Evolutionary conservation across 2,329 filamentous ascomycete species (phyloP), one percentile per base, ranked within the genome.

Genomic region (Phialophora chinensis): DNA sequence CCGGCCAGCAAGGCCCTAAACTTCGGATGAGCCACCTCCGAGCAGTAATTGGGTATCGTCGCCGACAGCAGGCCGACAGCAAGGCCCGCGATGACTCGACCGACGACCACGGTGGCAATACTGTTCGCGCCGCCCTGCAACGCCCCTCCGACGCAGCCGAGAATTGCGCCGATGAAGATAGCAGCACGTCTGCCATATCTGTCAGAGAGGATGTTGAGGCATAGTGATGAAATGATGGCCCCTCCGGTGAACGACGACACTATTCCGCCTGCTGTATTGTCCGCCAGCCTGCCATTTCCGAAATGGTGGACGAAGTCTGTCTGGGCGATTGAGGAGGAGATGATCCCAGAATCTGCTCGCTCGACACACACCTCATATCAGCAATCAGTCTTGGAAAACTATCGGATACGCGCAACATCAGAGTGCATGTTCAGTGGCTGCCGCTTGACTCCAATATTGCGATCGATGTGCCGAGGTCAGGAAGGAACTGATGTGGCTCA

Each of bases 41-140:
- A 80, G 62, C 79, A 80, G 69, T 84, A 84, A 55, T 83, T 79
- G 2, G 82, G 82, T 25, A 83, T 78, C 0, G 79, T 81, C 35
- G 79, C 77, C 1, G 81, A 82, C 71, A 84, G 77, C 58, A 82
- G 74, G 2, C 83, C 83, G n/a, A 85, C 77, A 1, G 82, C 82
- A 12, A 83, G 62, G 4, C 83, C 83, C 11, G 81, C 82, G 66
- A 84, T 80, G 68, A 82, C 80, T 62, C 83, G 80, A 6, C 83
- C 83, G n/a, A 78, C 73, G 44, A 85, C 82, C 11, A 85, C 73
- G 79, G 84, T 84, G 20, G 75, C 75, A 62, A 80, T 73, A 55
- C 73, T 75, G 10, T 75, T 68, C 0, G 78, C 74, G 23, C 76
- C 78, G 35, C 76, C 77, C 66, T 80, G 78, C 5, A 80, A 71